A percentile compares a stretch with the other conserved stretches of the same genome.
Conservation (phyloP, 2,329 filamentous ascomycete genomes). For the Sclerotinia borealis region DNA sequence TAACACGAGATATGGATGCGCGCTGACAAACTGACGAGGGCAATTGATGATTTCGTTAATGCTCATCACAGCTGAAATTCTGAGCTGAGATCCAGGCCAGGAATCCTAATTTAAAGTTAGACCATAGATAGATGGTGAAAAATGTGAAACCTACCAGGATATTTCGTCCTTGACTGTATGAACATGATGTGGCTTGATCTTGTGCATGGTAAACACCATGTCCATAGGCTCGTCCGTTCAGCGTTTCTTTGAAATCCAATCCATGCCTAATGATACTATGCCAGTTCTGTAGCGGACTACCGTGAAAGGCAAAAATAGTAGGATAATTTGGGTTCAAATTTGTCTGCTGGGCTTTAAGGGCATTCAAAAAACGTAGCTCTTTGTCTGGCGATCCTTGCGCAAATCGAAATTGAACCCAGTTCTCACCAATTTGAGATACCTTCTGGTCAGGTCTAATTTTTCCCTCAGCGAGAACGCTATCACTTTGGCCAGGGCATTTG, state of each 20-base stretch:
- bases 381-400: slow-evolving; percentile 85
- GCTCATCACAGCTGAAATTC: slow-evolving; percentile 55
- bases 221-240: slow-evolving; percentile 65
- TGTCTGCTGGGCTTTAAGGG: slow-evolving; percentile 44
- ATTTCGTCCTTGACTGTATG: slow-evolving; percentile 12
- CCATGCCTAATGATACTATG: slow-evolving; percentile 83
- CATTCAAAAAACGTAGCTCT: slow-evolving; percentile 65
- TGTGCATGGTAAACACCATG: slow-evolving; percentile 77
- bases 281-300: slow-evolving; percentile 72
- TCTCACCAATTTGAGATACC: slow-evolving; percentile 53
- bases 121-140: neutral
- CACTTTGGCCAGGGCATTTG: slow-evolving; percentile 29
- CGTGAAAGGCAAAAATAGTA: slow-evolving; percentile 83
- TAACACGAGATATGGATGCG: slow-evolving; percentile 62
- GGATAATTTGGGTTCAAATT: slow-evolving; percentile 42
- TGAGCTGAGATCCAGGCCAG: slow-evolving; percentile 65
- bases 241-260: slow-evolving; percentile 59
- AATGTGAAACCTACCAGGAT: slow-evolving; percentile 14
- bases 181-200: slow-evolving; percentile 47
- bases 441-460: slow-evolving; percentile 30
- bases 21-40: slow-evolving; percentile 52
- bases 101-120: slow-evolving; percentile 15
- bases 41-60: slow-evolving; percentile 82
- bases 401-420: slow-evolving; percentile 78
- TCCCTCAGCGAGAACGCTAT: slow-evolving; percentile 17